Base-by-base conservation (phyloP, 1,284 basidiomycete species). In the Leccinum fuscescens region DNA sequence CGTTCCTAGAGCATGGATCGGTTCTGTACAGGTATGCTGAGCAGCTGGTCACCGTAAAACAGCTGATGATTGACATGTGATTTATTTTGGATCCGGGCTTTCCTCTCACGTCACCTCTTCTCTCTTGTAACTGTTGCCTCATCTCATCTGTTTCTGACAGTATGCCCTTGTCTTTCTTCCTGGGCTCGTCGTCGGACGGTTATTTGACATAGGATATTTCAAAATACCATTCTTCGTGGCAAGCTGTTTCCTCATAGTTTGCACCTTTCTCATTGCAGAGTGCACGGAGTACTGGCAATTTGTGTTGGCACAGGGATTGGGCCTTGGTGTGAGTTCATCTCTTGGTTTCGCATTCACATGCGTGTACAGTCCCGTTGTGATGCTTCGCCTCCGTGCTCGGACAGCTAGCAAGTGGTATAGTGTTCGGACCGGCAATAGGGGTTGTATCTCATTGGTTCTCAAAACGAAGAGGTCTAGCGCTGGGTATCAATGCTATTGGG, bases 371-470 rank as follows among this genome's bases (percentile, higher is more conserved):
- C 6, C 8, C 29, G 29, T 27, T 15, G 48, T 24, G 29, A 33
- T 52, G 51, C 11, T 17, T 24, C 24, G 14, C 24, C 24, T 54
- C 20, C 7, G 12, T n/a, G 37, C 27, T 35, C 24, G 8, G 24
- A 27, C 12, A 62, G 56, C 14, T 58, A 35, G 42, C 72, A 62
- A 22, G 37, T 3, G 56, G 59, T 11, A 56, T 78, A 33, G 72
- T 82, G 24, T 81, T 81, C 62, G 74, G 77, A 0, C 77, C 79
- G 0, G 68, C 80, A 29, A 39, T 54, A 31, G 73, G 73, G 9
- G 71, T 77, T 46, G 64, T 81, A 0, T 71, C 74, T 0, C 81
- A 82, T 66, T 81, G 81, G 77, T 83, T 79, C 65, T 50, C 22
- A 7, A 73, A 67, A 50, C 70, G 70, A 55, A 67, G 76, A 54